A percentile compares a stretch with the other conserved stretches of the same genome.
Conservation (phyloP, 257 asterid genomes). For the Nicotiana sylvestris region DNA sequence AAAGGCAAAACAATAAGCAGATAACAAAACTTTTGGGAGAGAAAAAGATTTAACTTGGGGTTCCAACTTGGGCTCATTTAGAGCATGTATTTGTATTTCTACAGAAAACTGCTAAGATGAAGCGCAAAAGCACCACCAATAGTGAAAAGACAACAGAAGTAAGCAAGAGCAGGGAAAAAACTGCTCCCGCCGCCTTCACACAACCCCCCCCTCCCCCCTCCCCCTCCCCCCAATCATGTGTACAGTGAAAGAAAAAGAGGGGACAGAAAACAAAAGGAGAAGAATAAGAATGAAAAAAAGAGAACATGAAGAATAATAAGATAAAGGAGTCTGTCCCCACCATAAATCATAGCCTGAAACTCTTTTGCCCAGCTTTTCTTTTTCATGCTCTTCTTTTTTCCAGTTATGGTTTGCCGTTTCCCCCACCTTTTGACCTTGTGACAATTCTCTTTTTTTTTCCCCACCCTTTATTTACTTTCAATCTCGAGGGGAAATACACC, state of each 20-base stretch:
- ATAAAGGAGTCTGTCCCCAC: background rate
- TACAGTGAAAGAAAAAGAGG: background rate
- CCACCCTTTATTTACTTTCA: background rate
- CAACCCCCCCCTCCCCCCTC: background rate
- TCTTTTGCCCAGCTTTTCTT: background rate
- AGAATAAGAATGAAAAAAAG: constrained; percentile 3
- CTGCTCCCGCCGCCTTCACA: too few species aligned
- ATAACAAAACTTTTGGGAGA: background rate
- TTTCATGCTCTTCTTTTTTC: constrained; percentile 1
- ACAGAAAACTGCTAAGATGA: background rate
- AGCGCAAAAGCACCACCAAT: background rate
- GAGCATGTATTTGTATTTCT: background rate
- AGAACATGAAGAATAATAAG: background rate
- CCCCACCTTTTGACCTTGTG: background rate
- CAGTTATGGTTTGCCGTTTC: background rate
- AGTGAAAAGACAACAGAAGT: background rate
- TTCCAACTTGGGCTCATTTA: background rate
- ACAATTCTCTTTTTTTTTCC: background rate
- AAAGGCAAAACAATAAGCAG: background rate
- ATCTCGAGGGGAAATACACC: background rate
- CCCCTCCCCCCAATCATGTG: background rate
- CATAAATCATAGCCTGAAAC: background rate
- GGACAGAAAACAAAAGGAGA: background rate
- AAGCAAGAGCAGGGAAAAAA: background rate
- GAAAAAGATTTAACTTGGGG: background rate